Evolutionary conservation across 768 basidiomycete species (phyloP), one percentile per base, ranked within the genome.

Genomic region (Lactarius trivialis): DNA sequence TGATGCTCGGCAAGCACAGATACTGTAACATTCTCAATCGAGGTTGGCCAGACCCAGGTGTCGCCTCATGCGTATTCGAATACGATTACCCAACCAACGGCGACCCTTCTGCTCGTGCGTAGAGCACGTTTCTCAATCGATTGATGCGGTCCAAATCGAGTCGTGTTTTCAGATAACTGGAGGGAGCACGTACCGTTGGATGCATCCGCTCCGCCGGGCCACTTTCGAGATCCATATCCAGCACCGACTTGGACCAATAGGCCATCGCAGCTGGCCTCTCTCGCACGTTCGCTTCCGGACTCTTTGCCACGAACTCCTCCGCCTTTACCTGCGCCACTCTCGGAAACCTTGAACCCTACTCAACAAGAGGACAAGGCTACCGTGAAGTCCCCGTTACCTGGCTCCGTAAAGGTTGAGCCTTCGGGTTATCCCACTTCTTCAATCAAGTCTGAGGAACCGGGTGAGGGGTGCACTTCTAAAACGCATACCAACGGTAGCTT

Each of bases 41-140:
- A 21, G 53, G 62, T n/a, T 59, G 53, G 54, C 36, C 48, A 6
- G 49, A 59, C 36, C 58, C 36, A 17, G 33, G 15, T 21, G 33
- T 19, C 26, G 63, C 34, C 9, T 66, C 65, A 12, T 60, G 54
- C 28, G 37, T 58, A 15, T 67, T 53, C 19, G 41, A 32, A 36
- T 67, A 67, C 51, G 30, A 65, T 30, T 67, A 61, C 45, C 28
- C 36, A 45, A 7, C 17, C 33, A 53, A 54, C 7, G 65, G 65
- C 1, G 65, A 67, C 21, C 65, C 65, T 43, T 52, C 55, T 11
- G 34, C n/a, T 39, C 65, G 65, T 66, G 43, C 48, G 65, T 66
- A 52, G 14, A 9, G 12, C 9, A 12, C 24, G 17, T 28, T 52
- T 41, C 43, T 39, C 21, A 26, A 12, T 24, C 36, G 7, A 30